A percentile compares a stretch with the other conserved stretches of the same genome.
Evolutionary conservation across 495 filamentous ascomycete species (phyloP).

Genomic region (Rusavskia elegans): DNA sequence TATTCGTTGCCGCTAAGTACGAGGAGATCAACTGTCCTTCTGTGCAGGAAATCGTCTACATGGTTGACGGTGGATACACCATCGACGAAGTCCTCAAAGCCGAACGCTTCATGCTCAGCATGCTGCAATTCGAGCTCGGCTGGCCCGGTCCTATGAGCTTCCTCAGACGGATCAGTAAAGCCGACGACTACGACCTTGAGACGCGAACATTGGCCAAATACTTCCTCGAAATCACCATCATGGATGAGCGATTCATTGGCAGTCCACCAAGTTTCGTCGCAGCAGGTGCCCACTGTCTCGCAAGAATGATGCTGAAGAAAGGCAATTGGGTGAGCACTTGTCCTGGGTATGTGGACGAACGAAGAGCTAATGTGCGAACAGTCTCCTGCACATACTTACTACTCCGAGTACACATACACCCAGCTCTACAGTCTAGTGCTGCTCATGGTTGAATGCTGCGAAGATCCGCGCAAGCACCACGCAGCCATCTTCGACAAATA

Average conservation of each 20-base stretch:
- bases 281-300: slow-evolving; percentile 84
- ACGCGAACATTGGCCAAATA: slow-evolving; percentile 95
- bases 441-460: slow-evolving; percentile 74
- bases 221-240: slow-evolving; percentile 89
- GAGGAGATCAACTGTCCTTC: slow-evolving; percentile 97
- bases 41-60: slow-evolving; percentile 88
- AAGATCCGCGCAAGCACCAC: slow-evolving; percentile 67
- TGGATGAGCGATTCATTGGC: slow-evolving; percentile 95
- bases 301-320: slow-evolving; percentile 76
- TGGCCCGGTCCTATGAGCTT: slow-evolving; percentile 99
- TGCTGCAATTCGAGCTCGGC: slow-evolving; percentile 86
- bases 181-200: slow-evolving; percentile 93
- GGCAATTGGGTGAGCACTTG: slow-evolving; percentile 71
- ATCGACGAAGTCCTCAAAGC: slow-evolving; percentile 91
- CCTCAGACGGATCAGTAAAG: slow-evolving; percentile 89
- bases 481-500: slow-evolving; percentile 84
- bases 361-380: slow-evolving; percentile 25
- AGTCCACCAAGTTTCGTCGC: slow-evolving; percentile 79
- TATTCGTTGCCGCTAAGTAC: slow-evolving; percentile 94
- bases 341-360: neutral
- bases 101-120: slow-evolving; percentile 92
- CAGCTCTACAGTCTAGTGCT: slow-evolving; percentile 66
- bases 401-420: slow-evolving; percentile 76
- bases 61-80: slow-evolving; percentile 86
- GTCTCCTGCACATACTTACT: slow-evolving; percentile 73